Conservation (phyloP, 306 rosid genomes). For the Lathyrus oleraceus region DNA sequence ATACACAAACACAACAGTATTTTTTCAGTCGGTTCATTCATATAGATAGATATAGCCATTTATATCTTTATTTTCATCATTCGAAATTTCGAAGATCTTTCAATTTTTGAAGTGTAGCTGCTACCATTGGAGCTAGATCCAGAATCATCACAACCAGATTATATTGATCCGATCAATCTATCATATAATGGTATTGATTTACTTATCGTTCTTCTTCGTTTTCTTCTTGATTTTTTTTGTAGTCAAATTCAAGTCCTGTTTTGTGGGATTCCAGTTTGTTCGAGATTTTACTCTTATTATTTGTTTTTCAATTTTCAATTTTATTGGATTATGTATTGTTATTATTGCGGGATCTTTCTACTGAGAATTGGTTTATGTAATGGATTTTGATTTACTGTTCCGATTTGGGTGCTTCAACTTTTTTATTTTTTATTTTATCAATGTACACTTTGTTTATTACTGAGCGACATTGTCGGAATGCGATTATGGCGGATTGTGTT, state of each 20-base stretch:
- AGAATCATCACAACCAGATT: slow-evolving; percentile 40
- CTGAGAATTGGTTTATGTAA: slow-evolving; percentile 34
- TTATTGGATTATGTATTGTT: background rate
- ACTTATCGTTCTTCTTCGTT: background rate
- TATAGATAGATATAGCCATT: background rate
- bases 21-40: slow-evolving; percentile 23
- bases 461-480: slow-evolving; percentile 28
- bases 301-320: background rate
- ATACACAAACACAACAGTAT: background rate
- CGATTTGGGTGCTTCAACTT: slow-evolving; percentile 20
- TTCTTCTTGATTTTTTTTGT: background rate
- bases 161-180: slow-evolving; percentile 66
- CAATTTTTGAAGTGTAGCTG: slow-evolving; percentile 41
- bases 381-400: slow-evolving; percentile 29
- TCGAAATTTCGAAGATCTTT: slow-evolving; percentile 43
- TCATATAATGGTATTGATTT: slow-evolving; percentile 60
- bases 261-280: slow-evolving; percentile 4
- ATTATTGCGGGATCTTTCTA: slow-evolving; percentile 30
- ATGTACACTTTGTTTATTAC: slow-evolving; percentile 35
- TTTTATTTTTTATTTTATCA: slow-evolving; percentile 1
- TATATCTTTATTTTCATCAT: background rate
- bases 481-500: slow-evolving; percentile 24
- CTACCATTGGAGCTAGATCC: slow-evolving; percentile 62
- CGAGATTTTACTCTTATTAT: background rate
- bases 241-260: slow-evolving; percentile 40